phyloP scores from a whole-genome alignment of 2,329 filamentous ascomycete genomes.

The Beauveria sp. region DNA sequence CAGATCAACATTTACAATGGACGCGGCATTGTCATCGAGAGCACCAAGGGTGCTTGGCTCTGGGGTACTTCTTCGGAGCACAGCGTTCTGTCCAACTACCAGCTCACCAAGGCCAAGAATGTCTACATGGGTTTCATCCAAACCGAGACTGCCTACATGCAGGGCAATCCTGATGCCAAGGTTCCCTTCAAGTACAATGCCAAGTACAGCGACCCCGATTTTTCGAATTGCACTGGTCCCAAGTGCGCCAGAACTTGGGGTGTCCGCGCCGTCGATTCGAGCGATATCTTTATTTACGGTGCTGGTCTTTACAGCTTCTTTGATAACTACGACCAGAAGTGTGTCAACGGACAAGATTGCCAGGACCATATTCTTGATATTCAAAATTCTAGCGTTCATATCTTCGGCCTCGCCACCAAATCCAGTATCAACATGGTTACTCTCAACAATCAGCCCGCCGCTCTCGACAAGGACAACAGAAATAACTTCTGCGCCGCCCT shows the following conservation, averaged over 20 bases:
- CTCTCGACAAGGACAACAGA: conserved; percentile 52
- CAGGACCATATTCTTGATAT: conserved; percentile 72
- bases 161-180: conserved; percentile 69
- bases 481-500: conserved; percentile 59
- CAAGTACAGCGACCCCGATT: conserved; percentile 60
- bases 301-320: conserved; percentile 78
- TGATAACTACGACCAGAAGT: conserved; percentile 69
- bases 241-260: conserved; percentile 70
- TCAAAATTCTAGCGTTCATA: conserved; percentile 56
- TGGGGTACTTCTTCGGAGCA: conserved; percentile 68
- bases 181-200: conserved; percentile 55
- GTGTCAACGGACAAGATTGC: conserved; percentile 59
- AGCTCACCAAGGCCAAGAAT: conserved; percentile 68
- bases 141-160: conserved; percentile 84
- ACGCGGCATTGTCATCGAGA: conserved; percentile 75
- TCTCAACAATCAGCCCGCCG: conserved; percentile 46
- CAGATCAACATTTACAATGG: conserved; percentile 86
- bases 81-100: conserved; percentile 72
- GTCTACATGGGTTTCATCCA: conserved; percentile 80
- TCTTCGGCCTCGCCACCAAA: conserved; percentile 69
- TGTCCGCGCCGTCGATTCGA: conserved; percentile 60
- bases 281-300: conserved; percentile 61
- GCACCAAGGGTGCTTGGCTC: conserved; percentile 66
- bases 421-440: conserved; percentile 67
- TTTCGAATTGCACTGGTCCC: conserved; percentile 46